phyloP scores from a whole-genome alignment of 202 grass and related monocot species.

The Zoysia matrella region DNA sequence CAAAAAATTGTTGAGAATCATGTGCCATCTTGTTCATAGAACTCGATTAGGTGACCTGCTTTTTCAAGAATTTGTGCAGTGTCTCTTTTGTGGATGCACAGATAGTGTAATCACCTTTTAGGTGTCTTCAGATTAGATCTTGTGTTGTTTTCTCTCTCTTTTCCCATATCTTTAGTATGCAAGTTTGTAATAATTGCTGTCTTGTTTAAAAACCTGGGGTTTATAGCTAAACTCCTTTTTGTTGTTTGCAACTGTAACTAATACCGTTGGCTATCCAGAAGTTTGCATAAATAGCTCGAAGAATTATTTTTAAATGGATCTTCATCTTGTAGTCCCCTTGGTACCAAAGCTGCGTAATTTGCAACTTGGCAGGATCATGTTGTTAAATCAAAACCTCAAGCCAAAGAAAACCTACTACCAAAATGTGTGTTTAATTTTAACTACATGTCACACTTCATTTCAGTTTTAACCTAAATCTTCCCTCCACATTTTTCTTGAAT shows the following conservation, averaged over 20 bases:
- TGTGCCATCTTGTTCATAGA: conserved; percentile 38
- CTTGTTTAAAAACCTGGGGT: too few species aligned
- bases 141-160: too few species aligned
- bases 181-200: too few species aligned
- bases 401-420: background rate
- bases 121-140: too few species aligned
- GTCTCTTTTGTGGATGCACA: conserved; percentile 1
- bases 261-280: background rate
- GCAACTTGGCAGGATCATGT: too few species aligned
- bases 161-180: too few species aligned
- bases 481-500: background rate
- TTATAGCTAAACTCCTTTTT: too few species aligned
- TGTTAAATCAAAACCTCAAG: too few species aligned
- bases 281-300: background rate
- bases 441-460: conserved; percentile 4
- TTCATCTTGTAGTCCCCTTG: conserved; percentile 15
- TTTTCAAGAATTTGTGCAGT: too few species aligned
- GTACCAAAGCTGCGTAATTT: conserved; percentile 1
- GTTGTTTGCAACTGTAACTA: too few species aligned
- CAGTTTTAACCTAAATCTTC: background rate
- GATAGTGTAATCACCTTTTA: background rate
- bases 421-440: conserved; percentile 16
- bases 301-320: too few species aligned
- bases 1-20: conserved; percentile 35
- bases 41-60: conserved; percentile 40